Evolutionary conservation across 768 basidiomycete genomes (phyloP), one percentile per base, ranked within the genome.

Genomic region (Termitomyces sp.): DNA sequence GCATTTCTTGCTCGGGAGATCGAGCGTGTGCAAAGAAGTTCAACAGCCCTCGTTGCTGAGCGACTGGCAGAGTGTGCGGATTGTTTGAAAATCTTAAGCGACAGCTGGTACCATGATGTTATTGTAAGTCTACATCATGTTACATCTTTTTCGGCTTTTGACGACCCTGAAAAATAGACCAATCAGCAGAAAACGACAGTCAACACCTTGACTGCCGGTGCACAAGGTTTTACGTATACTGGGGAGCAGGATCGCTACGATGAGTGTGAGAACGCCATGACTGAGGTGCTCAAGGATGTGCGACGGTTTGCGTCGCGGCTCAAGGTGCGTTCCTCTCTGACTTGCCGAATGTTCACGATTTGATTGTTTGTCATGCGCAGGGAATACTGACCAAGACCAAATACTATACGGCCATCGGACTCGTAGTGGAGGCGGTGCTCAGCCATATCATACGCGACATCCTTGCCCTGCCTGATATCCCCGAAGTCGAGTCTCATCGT

Each of bases 401-500:
- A 66, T 90, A 89, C 66, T 86, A 92, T 63, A 75, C 77, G 18
- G 86, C 87, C 0, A 71, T 93, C 16, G 95, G 95, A 12, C 72
- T 79, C 30, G 71, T 94, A 13, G 82, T 87, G 6, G 86, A 95
- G 52, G 78, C 82, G 6, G 84, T 83, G 6, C 75, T 96, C 27
- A 78, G 78, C 6, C 78, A 84, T 20, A 80, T 96, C 22, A 76
- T 93, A 15, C 78, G 79, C 39, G 88, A 92, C 66, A 78, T 97
- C 20, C 75, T 95, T 37, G 83, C 83, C 0, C 75, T 97, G 47
- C 78, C 82, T 6, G 95, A 98, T 70, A 97, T 98, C 61, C 86
- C 95, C 0, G 93, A 91, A 64, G 76, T 86, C 9, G 95, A 97
- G 66, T 95, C 93, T 1, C 87, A 89, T 63, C 79, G 85, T 52